Evolutionary conservation across 2,329 filamentous ascomycete species (phyloP).

Genomic region (Nigrospora osmanthi): DNA sequence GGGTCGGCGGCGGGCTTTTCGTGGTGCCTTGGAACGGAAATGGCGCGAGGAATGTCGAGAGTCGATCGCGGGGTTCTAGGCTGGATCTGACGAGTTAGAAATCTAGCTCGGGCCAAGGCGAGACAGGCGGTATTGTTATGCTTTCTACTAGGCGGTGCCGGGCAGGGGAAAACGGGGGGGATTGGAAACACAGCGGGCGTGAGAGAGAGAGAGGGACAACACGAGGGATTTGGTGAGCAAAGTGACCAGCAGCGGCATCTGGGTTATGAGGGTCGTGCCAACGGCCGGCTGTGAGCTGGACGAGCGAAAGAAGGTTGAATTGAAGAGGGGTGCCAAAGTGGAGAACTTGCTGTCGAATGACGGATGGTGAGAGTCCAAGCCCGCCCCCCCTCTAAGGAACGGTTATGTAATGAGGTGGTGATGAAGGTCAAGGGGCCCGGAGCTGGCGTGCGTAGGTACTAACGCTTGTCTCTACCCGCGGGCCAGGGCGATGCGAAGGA

Average conservation of each 20-base stretch:
- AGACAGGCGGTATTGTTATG: background rate
- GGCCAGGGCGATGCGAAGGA: no score
- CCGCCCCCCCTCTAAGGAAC: background rate
- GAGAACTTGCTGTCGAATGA: slow-evolving; percentile 3
- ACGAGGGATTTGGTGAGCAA: slow-evolving; percentile 1
- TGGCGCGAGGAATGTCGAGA: slow-evolving; percentile 3
- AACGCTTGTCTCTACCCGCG: no score
- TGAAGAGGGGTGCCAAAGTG: slow-evolving; percentile 1
- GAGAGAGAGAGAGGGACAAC: slow-evolving; percentile 1
- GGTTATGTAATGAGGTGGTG: slow-evolving; percentile 3
- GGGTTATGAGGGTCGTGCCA: slow-evolving; percentile 3
- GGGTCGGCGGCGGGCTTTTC: background rate
- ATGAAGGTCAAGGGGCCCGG: background rate
- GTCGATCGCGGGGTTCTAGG: background rate
- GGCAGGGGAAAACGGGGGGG: background rate
- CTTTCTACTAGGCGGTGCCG: background rate
- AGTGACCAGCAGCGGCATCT: background rate
- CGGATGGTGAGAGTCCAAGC: background rate
- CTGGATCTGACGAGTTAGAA: background rate
- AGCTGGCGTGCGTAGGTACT: no score
- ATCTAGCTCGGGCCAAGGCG: background rate
- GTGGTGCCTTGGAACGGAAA: background rate
- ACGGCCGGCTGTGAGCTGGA: background rate
- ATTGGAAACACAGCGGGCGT: background rate
- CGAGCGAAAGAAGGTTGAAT: slow-evolving; percentile 1